Base-by-base conservation (phyloP, 495 filamentous ascomycete genomes). In the Lindgomyces ingoldianus region DNA sequence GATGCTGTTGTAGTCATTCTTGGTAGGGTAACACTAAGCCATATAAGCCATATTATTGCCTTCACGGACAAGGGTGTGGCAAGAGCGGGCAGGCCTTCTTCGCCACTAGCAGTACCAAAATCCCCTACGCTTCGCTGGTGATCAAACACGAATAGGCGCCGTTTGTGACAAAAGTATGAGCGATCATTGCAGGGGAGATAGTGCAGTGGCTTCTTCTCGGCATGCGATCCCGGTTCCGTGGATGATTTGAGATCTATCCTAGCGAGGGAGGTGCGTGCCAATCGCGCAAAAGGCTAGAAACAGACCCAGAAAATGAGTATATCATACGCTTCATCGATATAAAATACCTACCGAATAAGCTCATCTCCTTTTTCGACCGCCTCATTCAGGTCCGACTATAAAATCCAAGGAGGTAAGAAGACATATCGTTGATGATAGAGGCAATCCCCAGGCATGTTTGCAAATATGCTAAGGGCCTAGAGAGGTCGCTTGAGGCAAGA, bases 291-390 rank as follows among this genome's bases (percentile, higher is more conserved):
- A 25, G 55, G 55, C 55, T 58, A 26, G 42, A 21, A 58, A 25
- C 55, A 58, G 39, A 58, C 55, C 55, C 39, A 58, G 55, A 30
- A 58, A 47, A 58, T 58, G 55, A 58, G 55, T 39, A 58, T 58
- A 18, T 58, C 39, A 47, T 58, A 58, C 24, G 55, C 55, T 33
- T 58, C 42, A 58, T 58, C 55, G 39, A 3, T 50, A 50, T 50
- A 50, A 24, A 26, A 21, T 24, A 50, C 47, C 19, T 50, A 14
- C 33, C 33, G 14, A 39, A 39, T 39, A 39, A 39, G 33, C 33
- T 14, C 33, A 39, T 39, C 33, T 39, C 33, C 33, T 39, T 39
- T 39, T 39, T 39, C 33, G 33, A 39, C 33, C 33, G 33, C 33
- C 33, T 39, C 33, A 39, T 39, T 39, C 33, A 14, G 33, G 33